phyloP scores from a whole-genome alignment of 2,329 filamentous ascomycete genomes.

The Pestalotiopsis sp. region DNA sequence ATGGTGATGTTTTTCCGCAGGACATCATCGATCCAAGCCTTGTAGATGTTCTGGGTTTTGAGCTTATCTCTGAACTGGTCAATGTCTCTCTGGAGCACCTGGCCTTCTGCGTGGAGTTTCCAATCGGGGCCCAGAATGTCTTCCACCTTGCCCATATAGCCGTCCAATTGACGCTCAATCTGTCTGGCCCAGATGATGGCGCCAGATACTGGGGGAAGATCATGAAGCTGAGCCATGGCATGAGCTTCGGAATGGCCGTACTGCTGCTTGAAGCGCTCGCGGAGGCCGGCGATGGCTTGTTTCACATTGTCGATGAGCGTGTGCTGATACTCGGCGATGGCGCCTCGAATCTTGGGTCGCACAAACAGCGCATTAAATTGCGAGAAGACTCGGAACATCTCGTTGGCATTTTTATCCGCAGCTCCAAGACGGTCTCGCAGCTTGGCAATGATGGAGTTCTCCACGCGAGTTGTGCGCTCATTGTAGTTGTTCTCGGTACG shows the following conservation, averaged over 20 bases:
- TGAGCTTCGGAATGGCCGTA: slow-evolving; percentile 98
- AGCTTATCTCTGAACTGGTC: slow-evolving; percentile 95
- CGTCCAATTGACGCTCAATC: slow-evolving; percentile 92
- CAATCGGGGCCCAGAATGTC: slow-evolving; percentile 94
- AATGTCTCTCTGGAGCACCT: slow-evolving; percentile 89
- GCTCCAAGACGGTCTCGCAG: slow-evolving; percentile 90
- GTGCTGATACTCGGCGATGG: slow-evolving; percentile 96
- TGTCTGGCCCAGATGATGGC: slow-evolving; percentile 98
- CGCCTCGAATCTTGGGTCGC: slow-evolving; percentile 96
- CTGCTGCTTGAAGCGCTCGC: slow-evolving; percentile 97
- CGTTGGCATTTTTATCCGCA: slow-evolving; percentile 86
- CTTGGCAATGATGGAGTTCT: slow-evolving; percentile 97
- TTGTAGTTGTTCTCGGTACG: slow-evolving; percentile 96
- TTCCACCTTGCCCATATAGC: slow-evolving; percentile 99
- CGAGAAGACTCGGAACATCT: slow-evolving; percentile 99
- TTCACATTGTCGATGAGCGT: slow-evolving; percentile 98
- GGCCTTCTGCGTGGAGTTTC: slow-evolving; percentile 90
- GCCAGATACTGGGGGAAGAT: slow-evolving; percentile 92
- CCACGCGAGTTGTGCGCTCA: slow-evolving; percentile 92
- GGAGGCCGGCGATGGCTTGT: slow-evolving; percentile 86
- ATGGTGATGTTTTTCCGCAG: slow-evolving; percentile 87
- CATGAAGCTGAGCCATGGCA: slow-evolving; percentile 95
- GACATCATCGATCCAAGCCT: slow-evolving; percentile 92
- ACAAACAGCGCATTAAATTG: slow-evolving; percentile 99
- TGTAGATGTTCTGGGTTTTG: slow-evolving; percentile 89